Percentiles rank a stretch among this genome's conserved stretches.
phyloP scores from a whole-genome alignment of 2,329 filamentous ascomycete genomes.

The Xylaria sp. region DNA sequence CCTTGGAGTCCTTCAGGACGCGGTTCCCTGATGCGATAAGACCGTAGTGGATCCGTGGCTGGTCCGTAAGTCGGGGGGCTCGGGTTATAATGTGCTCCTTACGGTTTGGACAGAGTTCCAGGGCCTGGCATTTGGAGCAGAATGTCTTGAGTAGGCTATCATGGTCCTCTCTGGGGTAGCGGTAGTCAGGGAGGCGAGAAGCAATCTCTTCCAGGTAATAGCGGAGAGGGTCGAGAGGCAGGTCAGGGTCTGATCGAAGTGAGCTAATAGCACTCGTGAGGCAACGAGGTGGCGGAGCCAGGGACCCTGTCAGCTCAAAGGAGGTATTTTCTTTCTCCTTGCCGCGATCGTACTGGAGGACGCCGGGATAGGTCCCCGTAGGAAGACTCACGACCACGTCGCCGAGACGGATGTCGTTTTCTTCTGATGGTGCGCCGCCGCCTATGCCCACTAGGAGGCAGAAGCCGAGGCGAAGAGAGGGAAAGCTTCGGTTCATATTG shows the following conservation, averaged over 20 bases:
- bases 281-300: background rate
- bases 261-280: conserved; percentile 9
- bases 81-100: background rate
- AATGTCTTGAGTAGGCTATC: background rate
- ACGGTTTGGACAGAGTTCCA: background rate
- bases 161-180: background rate
- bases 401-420: conserved; percentile 15
- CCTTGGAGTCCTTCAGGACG: background rate
- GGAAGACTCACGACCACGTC: conserved; percentile 12
- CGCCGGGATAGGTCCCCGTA: background rate
- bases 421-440: conserved; percentile 4
- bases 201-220: background rate
- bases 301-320: background rate
- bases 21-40: conserved; percentile 13
- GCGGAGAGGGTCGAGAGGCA: background rate
- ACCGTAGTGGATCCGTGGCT: background rate
- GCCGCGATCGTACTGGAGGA: conserved; percentile 5
- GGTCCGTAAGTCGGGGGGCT: background rate
- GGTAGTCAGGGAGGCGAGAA: background rate
- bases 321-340: background rate
- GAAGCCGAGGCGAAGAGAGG: background rate
- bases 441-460: conserved; percentile 10
- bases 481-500: conserved; percentile 2
- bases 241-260: conserved; percentile 4
- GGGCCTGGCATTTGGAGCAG: background rate